Conservation (phyloP, 768 basidiomycete genomes). For the Pulveroboletus sp. region DNA sequence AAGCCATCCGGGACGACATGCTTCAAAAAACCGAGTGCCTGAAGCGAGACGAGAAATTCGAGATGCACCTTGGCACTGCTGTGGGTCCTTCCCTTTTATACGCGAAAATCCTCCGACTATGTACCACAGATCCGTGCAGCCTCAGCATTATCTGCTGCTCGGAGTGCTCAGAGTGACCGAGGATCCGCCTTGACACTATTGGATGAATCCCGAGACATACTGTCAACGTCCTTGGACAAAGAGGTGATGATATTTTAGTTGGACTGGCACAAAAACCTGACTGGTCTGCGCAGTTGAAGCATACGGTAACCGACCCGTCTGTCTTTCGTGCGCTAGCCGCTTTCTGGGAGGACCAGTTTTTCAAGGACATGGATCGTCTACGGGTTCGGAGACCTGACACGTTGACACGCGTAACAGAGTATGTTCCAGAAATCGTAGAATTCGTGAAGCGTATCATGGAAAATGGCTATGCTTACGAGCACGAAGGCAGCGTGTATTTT, state of each 20-base stretch:
- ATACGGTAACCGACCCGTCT: conserved; percentile 79
- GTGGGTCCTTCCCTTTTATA: conserved; percentile 40
- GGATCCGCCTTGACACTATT: conserved; percentile 56
- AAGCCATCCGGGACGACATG: conserved; percentile 45
- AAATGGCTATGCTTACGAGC: conserved; percentile 74
- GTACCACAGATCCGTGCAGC: conserved; percentile 42
- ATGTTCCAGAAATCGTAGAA: conserved; percentile 88
- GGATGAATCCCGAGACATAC: conserved; percentile 69
- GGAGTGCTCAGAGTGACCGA: conserved; percentile 36
- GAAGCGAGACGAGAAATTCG: conserved; percentile 86
- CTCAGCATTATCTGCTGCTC: conserved; percentile 52
- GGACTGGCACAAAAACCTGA: conserved; percentile 1
- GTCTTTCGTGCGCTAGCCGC: conserved; percentile 79
- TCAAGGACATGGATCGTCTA: conserved; percentile 87
- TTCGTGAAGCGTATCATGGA: conserved; percentile 82
- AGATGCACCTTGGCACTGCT: conserved; percentile 79
- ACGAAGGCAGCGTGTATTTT: conserved; percentile 87
- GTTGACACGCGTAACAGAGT: conserved; percentile 93
- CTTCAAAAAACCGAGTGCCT: conserved; percentile 68
- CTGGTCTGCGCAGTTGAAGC: conserved; percentile 50
- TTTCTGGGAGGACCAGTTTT: conserved; percentile 87
- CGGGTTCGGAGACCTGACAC: conserved; percentile 84
- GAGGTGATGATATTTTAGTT: conserved; percentile 44
- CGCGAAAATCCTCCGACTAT: conserved; percentile 12
- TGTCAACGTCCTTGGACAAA: conserved; percentile 68